Conservation (phyloP, 1,284 basidiomycete species). For the Puccinia polysora region DNA sequence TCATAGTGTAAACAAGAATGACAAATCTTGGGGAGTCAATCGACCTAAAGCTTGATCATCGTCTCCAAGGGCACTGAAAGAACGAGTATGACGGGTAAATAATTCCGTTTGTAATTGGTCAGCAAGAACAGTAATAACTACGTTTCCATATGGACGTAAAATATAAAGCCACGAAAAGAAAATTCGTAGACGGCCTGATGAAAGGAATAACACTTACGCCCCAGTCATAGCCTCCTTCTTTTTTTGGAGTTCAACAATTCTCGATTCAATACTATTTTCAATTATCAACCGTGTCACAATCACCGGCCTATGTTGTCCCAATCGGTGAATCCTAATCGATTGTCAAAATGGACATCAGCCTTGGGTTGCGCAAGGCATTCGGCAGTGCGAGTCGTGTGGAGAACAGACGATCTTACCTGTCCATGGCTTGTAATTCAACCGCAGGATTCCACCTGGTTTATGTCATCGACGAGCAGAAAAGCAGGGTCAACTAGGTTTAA, state of each 20-base stretch:
- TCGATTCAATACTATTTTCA: slow-evolving; percentile 92
- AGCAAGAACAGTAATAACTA: too few species aligned
- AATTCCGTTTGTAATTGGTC: neutral
- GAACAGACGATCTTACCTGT: slow-evolving; percentile 22
- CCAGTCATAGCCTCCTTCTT: slow-evolving; percentile 53
- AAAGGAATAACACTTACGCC: slow-evolving; percentile 36
- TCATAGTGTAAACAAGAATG: slow-evolving; percentile 42
- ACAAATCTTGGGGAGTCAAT: slow-evolving; percentile 44
- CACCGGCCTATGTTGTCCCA: slow-evolving; percentile 87
- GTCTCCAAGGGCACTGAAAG: slow-evolving; percentile 36
- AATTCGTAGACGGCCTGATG: neutral
- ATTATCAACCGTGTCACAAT: slow-evolving; percentile 88
- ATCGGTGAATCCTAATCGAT: slow-evolving; percentile 59
- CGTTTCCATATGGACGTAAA: neutral
- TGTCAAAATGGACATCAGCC: neutral
- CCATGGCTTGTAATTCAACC: slow-evolving; percentile 44
- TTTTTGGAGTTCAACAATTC: slow-evolving; percentile 60
- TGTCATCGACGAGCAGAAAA: too few species aligned
- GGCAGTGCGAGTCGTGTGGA: neutral
- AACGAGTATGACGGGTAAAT: neutral
- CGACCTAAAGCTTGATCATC: slow-evolving; percentile 43
- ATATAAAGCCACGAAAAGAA: neutral
- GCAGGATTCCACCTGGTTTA: slow-evolving; percentile 43
- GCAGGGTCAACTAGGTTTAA: too few species aligned
- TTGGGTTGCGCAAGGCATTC: neutral